A percentile compares a stretch with the other conserved stretches of the same genome.
These are phyloP conservation scores for Roridomyces roridus DNA, from an alignment of 768 basidiomycete genomes.

Conservation along the genomic window DNA sequence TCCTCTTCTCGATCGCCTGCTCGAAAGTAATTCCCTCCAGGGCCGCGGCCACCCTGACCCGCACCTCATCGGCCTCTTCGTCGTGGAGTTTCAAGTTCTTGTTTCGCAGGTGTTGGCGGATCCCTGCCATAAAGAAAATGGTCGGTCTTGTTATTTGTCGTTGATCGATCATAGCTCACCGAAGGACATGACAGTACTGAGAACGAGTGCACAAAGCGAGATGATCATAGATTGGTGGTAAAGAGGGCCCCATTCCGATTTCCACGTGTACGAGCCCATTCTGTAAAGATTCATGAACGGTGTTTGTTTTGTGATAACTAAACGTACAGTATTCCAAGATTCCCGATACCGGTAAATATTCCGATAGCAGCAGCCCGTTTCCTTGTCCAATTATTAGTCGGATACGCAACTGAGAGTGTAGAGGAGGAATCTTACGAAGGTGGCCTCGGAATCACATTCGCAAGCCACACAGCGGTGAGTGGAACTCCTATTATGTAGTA, in stretches of 20 bases:
- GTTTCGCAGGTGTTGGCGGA: constrained; percentile 40
- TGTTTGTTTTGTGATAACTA: no score
- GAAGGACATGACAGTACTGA: not conserved
- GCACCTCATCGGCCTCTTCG: constrained; percentile 55
- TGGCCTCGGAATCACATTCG: constrained; percentile 62
- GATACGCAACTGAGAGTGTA: not conserved
- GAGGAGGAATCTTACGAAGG: constrained; percentile 58
- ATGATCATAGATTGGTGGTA: constrained; percentile 70
- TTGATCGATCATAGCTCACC: not conserved
- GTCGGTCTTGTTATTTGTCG: not conserved
- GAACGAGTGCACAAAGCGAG: constrained; percentile 25
- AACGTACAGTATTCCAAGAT: constrained; percentile 60
- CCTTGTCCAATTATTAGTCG: no score
- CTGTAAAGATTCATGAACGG: no score
- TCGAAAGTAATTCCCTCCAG: constrained; percentile 66
- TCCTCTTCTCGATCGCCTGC: constrained; percentile 60
- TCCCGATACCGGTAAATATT: constrained; percentile 64
- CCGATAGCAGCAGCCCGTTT: constrained; percentile 63
- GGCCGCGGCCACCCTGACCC: constrained; percentile 63
- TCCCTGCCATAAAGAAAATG: constrained; percentile 10
- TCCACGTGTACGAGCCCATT: constrained; percentile 67
- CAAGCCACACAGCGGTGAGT: constrained; percentile 64
- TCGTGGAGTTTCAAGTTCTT: constrained; percentile 55
- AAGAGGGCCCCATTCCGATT: constrained; percentile 59
- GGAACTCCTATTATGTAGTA: constrained; percentile 37